These are phyloP conservation scores for Arthrobotrys sphaeroides DNA, from an alignment of 2,329 filamentous ascomycete species.

Conservation along the genomic window DNA sequence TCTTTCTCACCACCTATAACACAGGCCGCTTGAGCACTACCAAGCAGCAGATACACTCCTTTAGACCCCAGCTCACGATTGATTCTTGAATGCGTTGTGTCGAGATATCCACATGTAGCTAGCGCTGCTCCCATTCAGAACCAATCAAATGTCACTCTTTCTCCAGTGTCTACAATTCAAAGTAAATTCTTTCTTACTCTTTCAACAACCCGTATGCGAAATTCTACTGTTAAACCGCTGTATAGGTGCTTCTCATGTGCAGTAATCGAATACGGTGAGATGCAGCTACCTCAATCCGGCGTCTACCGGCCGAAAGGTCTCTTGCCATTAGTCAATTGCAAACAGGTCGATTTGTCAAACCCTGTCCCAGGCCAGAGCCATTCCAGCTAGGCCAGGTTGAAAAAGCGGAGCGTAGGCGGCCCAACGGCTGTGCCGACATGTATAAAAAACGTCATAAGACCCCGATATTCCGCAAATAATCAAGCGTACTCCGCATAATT, in stretches of 20 bases:
- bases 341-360: slow-evolving; percentile 41
- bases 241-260: too few relatives aligned
- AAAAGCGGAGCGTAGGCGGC: too few relatives aligned
- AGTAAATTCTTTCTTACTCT: too few relatives aligned
- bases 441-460: slow-evolving; percentile 23
- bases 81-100: too few relatives aligned
- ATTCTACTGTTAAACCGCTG: background rate
- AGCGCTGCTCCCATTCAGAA: too few relatives aligned
- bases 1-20: too few relatives aligned
- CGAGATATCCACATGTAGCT: too few relatives aligned
- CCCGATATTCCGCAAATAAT: slow-evolving; percentile 4
- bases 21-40: too few relatives aligned
- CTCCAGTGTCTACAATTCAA: too few relatives aligned
- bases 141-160: too few relatives aligned
- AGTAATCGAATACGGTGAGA: background rate
- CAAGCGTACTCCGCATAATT: background rate
- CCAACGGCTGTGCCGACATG: background rate
- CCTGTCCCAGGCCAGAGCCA: slow-evolving; percentile 10
- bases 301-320: slow-evolving; percentile 34
- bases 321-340: slow-evolving; percentile 14
- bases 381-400: background rate
- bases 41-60: too few relatives aligned
- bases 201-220: background rate
- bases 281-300: background rate
- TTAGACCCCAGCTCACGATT: too few relatives aligned